These are phyloP conservation scores for Phytophthora idaei DNA, from an alignment of 352 stramenopile species.

Conservation along the genomic window DNA sequence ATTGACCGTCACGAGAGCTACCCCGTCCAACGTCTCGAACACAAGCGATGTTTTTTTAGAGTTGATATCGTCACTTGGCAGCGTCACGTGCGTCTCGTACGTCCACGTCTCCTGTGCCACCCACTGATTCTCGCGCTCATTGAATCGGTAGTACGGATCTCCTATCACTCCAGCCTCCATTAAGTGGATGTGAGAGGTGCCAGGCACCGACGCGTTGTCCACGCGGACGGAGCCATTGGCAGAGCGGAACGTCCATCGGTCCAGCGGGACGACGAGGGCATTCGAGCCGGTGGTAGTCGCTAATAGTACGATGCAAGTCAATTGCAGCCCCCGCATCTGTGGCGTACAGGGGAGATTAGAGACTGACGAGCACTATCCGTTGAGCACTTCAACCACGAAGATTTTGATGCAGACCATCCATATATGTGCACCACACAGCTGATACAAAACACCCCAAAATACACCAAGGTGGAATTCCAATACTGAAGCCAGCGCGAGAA, in stretches of 20 bases:
- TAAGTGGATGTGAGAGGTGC: conserved; percentile 77
- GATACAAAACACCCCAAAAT: conserved; percentile 12
- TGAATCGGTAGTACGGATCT: conserved; percentile 74
- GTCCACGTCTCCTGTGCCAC: conserved; percentile 72
- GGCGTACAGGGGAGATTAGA: conserved; percentile 4
- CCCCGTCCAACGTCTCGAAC: conserved; percentile 76
- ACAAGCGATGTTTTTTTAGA: conserved; percentile 33
- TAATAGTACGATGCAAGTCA: conserved; percentile 2
- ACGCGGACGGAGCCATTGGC: conserved; percentile 66
- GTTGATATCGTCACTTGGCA: conserved; percentile 16
- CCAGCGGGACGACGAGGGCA: conserved; percentile 40
- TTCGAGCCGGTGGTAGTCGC: neutral
- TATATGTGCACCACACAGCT: conserved; percentile 11
- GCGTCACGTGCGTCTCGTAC: conserved; percentile 62
- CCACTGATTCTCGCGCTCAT: conserved; percentile 75
- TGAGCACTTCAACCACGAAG: conserved; percentile 26
- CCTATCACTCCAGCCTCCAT: conserved; percentile 61
- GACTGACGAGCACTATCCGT: conserved; percentile 10
- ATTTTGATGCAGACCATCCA: neutral
- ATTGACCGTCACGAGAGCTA: conserved; percentile 75
- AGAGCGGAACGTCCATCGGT: conserved; percentile 56
- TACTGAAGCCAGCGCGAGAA: conserved; percentile 15
- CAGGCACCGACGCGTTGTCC: conserved; percentile 58
- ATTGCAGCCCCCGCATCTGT: conserved; percentile 5
- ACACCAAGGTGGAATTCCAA: conserved; percentile 1